These are phyloP conservation scores for Halophytophthora batemanensis DNA, from an alignment of 352 stramenopile genomes.

Conservation along the genomic window DNA sequence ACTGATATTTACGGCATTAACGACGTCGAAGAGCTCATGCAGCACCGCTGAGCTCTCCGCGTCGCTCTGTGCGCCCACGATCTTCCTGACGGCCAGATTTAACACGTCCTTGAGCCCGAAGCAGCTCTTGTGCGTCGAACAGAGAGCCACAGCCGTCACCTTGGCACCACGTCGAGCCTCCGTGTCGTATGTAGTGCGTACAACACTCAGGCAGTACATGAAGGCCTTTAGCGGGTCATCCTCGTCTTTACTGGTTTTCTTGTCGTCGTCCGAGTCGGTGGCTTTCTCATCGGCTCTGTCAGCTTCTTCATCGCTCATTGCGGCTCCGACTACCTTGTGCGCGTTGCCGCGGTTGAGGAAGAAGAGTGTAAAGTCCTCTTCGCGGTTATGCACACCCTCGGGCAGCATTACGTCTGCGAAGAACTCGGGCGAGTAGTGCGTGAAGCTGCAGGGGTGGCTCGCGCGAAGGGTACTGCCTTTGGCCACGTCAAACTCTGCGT, in stretches of 20 bases:
- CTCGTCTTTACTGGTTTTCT: not conserved
- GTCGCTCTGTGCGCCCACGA: slow-evolving; percentile 46
- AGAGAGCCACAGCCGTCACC: slow-evolving; percentile 82
- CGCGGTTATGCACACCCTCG: slow-evolving; percentile 85
- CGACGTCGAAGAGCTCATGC: slow-evolving; percentile 54
- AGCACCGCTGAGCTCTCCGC: slow-evolving; percentile 43
- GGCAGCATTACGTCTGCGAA: slow-evolving; percentile 88
- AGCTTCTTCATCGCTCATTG: not conserved
- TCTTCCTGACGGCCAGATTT: slow-evolving; percentile 68
- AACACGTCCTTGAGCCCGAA: slow-evolving; percentile 77
- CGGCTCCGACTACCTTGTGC: slow-evolving; percentile 1
- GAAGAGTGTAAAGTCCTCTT: slow-evolving; percentile 86
- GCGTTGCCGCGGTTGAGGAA: slow-evolving; percentile 76
- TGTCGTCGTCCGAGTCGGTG: slow-evolving; percentile 3
- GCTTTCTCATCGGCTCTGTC: not conserved
- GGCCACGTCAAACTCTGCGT: slow-evolving; percentile 85
- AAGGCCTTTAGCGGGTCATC: slow-evolving; percentile 62
- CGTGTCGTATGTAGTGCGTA: slow-evolving; percentile 79
- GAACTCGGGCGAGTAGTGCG: slow-evolving; percentile 85
- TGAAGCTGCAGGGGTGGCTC: slow-evolving; percentile 56
- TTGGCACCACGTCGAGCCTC: slow-evolving; percentile 66
- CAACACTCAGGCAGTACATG: slow-evolving; percentile 87
- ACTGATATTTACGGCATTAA: slow-evolving; percentile 73
- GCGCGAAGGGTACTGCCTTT: slow-evolving; percentile 83
- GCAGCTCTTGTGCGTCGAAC: slow-evolving; percentile 75